These are phyloP conservation scores for Naganishia vaughanmartiniae DNA, from an alignment of 768 basidiomycete species.

Conservation along the genomic window DNA sequence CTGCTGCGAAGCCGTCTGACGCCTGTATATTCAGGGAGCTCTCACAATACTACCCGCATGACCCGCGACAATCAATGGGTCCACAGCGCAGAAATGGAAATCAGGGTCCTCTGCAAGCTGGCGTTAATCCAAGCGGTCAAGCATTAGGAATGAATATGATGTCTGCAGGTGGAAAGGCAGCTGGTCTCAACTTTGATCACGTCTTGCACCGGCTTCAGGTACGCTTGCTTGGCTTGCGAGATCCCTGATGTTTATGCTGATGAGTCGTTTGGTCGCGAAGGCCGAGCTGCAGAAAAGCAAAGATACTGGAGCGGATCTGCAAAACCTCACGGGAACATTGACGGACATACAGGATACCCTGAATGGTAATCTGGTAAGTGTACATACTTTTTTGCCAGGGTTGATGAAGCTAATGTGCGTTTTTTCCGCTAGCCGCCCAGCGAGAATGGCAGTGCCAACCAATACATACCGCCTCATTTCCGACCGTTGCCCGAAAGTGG, in stretches of 20 bases:
- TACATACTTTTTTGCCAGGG: background rate
- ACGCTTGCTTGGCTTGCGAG: conserved; percentile 22
- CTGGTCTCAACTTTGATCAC: conserved; percentile 83
- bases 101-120: conserved; percentile 12
- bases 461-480: conserved; percentile 49
- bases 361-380: conserved; percentile 72
- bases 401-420: background rate
- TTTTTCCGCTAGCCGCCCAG: conserved; percentile 40
- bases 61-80: conserved; percentile 34
- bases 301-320: conserved; percentile 84
- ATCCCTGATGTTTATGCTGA: background rate
- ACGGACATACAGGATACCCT: conserved; percentile 88
- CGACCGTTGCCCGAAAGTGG: conserved; percentile 38
- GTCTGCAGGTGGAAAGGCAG: conserved; percentile 61
- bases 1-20: background rate
- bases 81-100: conserved; percentile 29
- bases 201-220: conserved; percentile 78
- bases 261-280: conserved; percentile 32
- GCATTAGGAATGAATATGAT: conserved; percentile 53
- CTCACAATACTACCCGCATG: conserved; percentile 42
- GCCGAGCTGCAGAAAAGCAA: conserved; percentile 92
- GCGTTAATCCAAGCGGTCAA: conserved; percentile 17
- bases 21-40: conserved; percentile 36
- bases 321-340: conserved; percentile 72
- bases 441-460: conserved; percentile 47